A percentile compares a stretch with the other conserved stretches of the same genome.
These are phyloP conservation scores for Prunus padus DNA, from an alignment of 306 rosid genomes.

Conservation along the genomic window DNA sequence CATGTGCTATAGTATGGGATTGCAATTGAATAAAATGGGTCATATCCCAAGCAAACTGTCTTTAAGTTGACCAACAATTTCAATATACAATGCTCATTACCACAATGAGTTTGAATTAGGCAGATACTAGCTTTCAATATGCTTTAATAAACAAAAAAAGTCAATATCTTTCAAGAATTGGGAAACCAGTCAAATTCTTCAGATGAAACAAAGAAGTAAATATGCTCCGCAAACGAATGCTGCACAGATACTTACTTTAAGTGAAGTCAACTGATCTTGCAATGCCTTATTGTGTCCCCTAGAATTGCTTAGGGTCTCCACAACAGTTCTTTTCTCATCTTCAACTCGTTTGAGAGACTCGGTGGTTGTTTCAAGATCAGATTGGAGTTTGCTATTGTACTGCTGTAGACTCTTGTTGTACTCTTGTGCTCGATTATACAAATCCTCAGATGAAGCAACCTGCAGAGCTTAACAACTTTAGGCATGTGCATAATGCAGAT, in stretches of 20 bases:
- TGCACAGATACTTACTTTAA: constrained; percentile 50
- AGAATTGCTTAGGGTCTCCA: constrained; percentile 66
- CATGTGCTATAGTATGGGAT: neutral
- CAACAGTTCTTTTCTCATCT: constrained; percentile 75
- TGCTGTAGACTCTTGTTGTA: constrained; percentile 83
- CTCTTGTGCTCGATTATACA: constrained; percentile 80
- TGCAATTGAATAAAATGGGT: neutral
- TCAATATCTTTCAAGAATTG: neutral
- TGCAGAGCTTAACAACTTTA: constrained; percentile 27
- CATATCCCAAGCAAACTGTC: neutral
- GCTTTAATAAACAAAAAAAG: neutral
- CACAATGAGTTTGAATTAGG: neutral
- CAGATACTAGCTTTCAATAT: neutral
- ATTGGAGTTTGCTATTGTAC: constrained; percentile 78
- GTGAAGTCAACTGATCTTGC: constrained; percentile 65
- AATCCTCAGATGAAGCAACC: constrained; percentile 74
- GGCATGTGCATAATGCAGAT: neutral
- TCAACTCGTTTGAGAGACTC: constrained; percentile 71
- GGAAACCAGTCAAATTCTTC: neutral
- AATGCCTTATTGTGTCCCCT: constrained; percentile 76
- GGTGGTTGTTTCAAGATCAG: constrained; percentile 56
- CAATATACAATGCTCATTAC: no score
- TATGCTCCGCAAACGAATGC: neutral
- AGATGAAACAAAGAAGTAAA: neutral
- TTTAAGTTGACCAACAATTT: neutral